These are phyloP conservation scores for Pelargonium nanum DNA, from an alignment of 345 rosid genomes.

Conservation along the genomic window DNA sequence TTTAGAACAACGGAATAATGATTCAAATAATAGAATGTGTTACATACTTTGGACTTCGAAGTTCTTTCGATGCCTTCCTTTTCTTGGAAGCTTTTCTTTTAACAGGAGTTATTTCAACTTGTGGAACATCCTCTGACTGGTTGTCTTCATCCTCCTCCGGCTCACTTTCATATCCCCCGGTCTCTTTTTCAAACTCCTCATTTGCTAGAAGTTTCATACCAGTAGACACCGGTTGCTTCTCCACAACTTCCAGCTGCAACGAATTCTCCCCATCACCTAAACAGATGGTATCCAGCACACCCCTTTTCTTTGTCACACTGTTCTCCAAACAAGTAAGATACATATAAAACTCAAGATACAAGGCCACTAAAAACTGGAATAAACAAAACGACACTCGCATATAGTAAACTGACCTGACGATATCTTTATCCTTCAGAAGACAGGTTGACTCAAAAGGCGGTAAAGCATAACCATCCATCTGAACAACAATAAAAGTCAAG, in stretches of 20 bases:
- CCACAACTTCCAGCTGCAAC: conserved; percentile 24
- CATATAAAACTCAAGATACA: neutral
- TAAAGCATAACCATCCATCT: conserved; percentile 92
- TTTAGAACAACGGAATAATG: neutral
- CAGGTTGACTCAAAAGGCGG: conserved; percentile 75
- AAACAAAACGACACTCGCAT: neutral
- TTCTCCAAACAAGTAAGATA: neutral
- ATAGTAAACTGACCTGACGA: conserved; percentile 44
- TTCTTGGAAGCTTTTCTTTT: conserved; percentile 44
- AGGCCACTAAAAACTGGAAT: neutral
- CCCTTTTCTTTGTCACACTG: conserved; percentile 60
- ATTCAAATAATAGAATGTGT: neutral
- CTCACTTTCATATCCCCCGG: conserved; percentile 55
- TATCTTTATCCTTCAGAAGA: conserved; percentile 68
- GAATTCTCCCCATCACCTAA: conserved; percentile 22
- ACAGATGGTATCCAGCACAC: conserved; percentile 17
- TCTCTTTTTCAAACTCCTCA: conserved; percentile 62
- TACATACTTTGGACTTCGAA: conserved; percentile 52
- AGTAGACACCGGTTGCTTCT: conserved; percentile 20
- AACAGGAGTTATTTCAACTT: conserved; percentile 23
- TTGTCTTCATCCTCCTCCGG: conserved; percentile 36
- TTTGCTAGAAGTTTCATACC: conserved; percentile 43
- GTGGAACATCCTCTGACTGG: conserved; percentile 11
- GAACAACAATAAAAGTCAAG: conserved; percentile 12
- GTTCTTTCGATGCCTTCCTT: conserved; percentile 57